Conservation (phyloP, 768 basidiomycete genomes). For the Porpolomopsis calyptriformis region DNA sequence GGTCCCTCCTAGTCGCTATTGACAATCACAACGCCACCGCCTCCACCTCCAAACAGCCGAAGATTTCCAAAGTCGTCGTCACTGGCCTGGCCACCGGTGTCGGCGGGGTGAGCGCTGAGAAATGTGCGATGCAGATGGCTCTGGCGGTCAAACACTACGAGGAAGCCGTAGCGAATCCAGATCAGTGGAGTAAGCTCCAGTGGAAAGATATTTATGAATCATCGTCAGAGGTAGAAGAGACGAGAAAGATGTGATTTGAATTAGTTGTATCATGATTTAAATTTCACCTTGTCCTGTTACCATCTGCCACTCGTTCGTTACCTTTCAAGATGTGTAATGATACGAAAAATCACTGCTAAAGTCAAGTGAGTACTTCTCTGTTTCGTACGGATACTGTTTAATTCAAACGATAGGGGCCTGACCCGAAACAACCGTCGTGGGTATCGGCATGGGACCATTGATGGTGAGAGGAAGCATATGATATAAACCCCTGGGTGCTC, state of each 20-base stretch:
- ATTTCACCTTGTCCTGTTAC: too few relatives aligned
- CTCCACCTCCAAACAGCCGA: neutral
- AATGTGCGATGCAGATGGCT: slow-evolving; percentile 6
- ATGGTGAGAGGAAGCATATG: too few relatives aligned
- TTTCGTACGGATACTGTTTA: too few relatives aligned
- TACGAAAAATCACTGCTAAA: too few relatives aligned
- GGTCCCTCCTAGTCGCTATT: slow-evolving; percentile 13
- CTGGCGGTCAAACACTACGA: slow-evolving; percentile 8
- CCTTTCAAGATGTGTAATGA: too few relatives aligned
- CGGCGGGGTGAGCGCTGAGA: slow-evolving; percentile 5
- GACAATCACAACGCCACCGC: slow-evolving; percentile 7
- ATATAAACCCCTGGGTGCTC: too few relatives aligned
- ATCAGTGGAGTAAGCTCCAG: slow-evolving; percentile 6
- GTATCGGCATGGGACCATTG: too few relatives aligned
- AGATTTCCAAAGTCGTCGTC: slow-evolving; percentile 7
- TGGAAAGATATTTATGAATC: slow-evolving; percentile 4
- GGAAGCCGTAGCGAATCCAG: slow-evolving; percentile 5
- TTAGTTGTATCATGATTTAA: too few relatives aligned
- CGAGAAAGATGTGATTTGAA: neutral
- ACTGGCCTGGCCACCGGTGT: slow-evolving; percentile 9
- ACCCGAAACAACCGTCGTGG: too few relatives aligned
- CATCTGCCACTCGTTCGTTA: too few relatives aligned
- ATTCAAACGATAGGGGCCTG: too few relatives aligned
- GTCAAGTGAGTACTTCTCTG: too few relatives aligned
- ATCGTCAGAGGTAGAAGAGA: slow-evolving; percentile 3